Evolutionary conservation across 2,329 filamentous ascomycete genomes (phyloP), one percentile per base, ranked within the genome.

Genomic region (Juglanconis juglandina): DNA sequence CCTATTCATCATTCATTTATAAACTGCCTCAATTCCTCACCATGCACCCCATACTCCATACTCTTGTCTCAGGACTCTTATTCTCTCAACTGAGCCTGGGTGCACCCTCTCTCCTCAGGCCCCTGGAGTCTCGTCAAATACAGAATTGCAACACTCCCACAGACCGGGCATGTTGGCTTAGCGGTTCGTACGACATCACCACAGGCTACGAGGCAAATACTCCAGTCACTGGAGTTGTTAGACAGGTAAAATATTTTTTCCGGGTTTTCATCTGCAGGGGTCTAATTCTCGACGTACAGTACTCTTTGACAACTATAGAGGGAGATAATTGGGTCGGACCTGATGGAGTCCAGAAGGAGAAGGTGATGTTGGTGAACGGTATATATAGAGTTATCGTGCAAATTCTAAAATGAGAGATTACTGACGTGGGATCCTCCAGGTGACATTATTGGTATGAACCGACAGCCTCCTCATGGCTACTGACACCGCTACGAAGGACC

Each of bases 311-410:
- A 3, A 48, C 71, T 8, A 71, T 68, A 10, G 69, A 72, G 46
- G n/a, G n/a, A 1, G 65, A 69, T 49, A 68, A 70, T 53, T 71
- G 68, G 68, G 49, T 53, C 7, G 70, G 69, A 1, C 68, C 68
- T 0, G 70, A 72, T 63, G 69, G 69, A 2, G 65, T 70, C 1
- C 56, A 63, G 46, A 71, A 72, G 60, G 51, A 66, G 5, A 66
- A 67, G 44, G 68, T 67, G 4, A 79, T 87, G 69, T 71, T 85
- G 41, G 69, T 84, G 64, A 81, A 83, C 65, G 76, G 77, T 50
- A 74, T 77, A 65, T 80, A 77, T 61, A 80, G 35, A 53, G 11
- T 50, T 17, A 24, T n/a, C 14, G 7, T n/a, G 42, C 6, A 6
- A 6, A 11, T 10, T 34, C 34, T 53, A 14, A 30, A 14, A 49